Evolutionary conservation across 805 yeast genomes (phyloP), one percentile per base, ranked within the genome.

Genomic region (Yarrowia phangngaensis): DNA sequence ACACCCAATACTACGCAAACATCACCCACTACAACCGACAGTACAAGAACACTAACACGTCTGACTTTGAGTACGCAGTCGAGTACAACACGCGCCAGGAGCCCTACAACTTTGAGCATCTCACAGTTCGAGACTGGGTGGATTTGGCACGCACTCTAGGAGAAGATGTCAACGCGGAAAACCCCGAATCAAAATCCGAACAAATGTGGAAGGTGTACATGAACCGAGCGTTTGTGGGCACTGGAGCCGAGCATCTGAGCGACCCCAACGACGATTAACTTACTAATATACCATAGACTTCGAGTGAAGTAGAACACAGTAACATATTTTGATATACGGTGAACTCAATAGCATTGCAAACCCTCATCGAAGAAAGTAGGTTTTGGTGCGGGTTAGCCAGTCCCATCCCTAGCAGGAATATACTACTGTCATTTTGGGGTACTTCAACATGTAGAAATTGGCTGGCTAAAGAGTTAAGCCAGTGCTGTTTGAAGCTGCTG

Each of bases 1-100:
- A 80, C 64, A 78, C 78, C 1, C 94, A 84, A 60, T 85, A 81
- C 61, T 86, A 69, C 61, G 73, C 80, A n/a, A 85, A 86, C 61
- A 69, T 86, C 53, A 63, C 69, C 19, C 54, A 64, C 8, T 69
- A 78, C 34, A 78, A 79, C 53, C 53, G 61, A 4, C 74, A 29
- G 34, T 15, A 70, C 4, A 56, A 66, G 16, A 65, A 24, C 67
- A 0, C 31, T 2, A 59, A 62, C 9, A 66, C 71, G 12, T 27
- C 27, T 55, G 62, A 69, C 13, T 82, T 84, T 55, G 67, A 63
- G 6, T 85, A 71, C 59, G 75, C 80, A 56, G 65, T 80, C 14
- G 90, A 85, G 57, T 86, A 86, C 57, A 64, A 79, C 2, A 83
- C 92, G 0, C 80, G 77, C 51, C 82, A 79, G 50, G 66, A 70